Evolutionary conservation across 257 asterid species (phyloP).

Genomic region (Solanum lignicaule): DNA sequence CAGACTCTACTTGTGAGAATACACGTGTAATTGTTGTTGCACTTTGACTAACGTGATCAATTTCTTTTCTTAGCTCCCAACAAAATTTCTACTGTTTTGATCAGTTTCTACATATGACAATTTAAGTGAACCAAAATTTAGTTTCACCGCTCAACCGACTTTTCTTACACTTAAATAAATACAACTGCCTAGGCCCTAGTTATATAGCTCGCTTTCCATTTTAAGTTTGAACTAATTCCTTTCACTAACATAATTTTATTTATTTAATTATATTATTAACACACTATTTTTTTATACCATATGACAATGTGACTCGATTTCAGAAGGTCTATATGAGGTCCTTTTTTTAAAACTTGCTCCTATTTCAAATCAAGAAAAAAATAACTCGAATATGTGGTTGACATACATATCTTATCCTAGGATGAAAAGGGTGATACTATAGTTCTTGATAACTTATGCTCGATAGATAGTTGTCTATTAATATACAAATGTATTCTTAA

Average conservation of each 20-base stretch:
- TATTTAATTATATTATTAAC: not conserved
- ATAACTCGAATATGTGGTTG: not conserved
- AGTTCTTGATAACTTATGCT: not conserved
- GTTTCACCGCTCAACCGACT: not conserved
- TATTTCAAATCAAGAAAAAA: not conserved
- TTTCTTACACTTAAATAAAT: not conserved
- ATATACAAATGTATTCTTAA: not conserved
- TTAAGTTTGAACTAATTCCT: not conserved
- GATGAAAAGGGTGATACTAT: not conserved
- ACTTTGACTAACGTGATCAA: constrained; percentile 7
- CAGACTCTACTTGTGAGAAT: not conserved
- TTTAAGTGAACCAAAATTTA: not conserved
- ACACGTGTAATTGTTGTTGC: not conserved
- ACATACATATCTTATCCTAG: not conserved
- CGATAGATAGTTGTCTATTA: not conserved
- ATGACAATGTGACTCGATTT: not conserved
- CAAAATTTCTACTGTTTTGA: not conserved
- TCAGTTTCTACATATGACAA: not conserved
- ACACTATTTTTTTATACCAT: not conserved
- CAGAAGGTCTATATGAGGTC: not conserved
- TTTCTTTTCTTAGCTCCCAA: not conserved
- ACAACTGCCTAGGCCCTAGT: not conserved
- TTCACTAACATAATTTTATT: not conserved
- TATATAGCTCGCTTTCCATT: not conserved
- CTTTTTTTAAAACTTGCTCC: not conserved